These are phyloP conservation scores for Anastatica hierochuntica DNA, from an alignment of 345 rosid genomes.

Conservation along the genomic window DNA sequence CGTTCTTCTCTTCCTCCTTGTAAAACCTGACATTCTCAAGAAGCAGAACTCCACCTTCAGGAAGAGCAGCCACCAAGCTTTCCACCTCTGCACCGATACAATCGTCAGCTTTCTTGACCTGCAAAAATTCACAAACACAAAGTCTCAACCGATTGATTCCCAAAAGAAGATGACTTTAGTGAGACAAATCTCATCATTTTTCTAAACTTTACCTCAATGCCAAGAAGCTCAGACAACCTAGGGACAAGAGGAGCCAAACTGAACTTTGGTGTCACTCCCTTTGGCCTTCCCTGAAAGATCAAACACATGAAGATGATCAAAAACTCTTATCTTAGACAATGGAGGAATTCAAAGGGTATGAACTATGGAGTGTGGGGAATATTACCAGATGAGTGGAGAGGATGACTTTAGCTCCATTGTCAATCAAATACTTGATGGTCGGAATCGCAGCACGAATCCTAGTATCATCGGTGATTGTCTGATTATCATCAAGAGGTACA, in stretches of 20 bases:
- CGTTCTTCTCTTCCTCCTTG: constrained; percentile 95
- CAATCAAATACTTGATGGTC: constrained; percentile 76
- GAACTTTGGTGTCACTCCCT: constrained; percentile 90
- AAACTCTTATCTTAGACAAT: not conserved
- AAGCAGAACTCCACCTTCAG: constrained; percentile 70
- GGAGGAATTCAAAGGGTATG: not conserved
- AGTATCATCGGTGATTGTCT: constrained; percentile 83
- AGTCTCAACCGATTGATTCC: not conserved
- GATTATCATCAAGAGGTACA: constrained; percentile 84
- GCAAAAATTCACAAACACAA: constrained; percentile 7
- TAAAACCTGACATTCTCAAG: constrained; percentile 89
- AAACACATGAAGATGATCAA: not conserved
- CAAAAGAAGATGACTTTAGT: not conserved
- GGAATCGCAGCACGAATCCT: constrained; percentile 87
- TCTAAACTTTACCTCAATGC: constrained; percentile 35
- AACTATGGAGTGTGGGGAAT: not conserved
- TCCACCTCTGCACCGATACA: constrained; percentile 75
- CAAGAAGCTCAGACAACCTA: constrained; percentile 81
- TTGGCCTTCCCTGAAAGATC: constrained; percentile 81
- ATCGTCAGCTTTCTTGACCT: constrained; percentile 83
- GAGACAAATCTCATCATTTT: not conserved
- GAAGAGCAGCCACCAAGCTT: constrained; percentile 54
- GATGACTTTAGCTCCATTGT: constrained; percentile 81
- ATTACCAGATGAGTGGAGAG: constrained; percentile 84
- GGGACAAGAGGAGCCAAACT: constrained; percentile 94